These are phyloP conservation scores for Colletotrichum noveboracense DNA, from an alignment of 2,329 filamentous ascomycete genomes.

Conservation along the genomic window DNA sequence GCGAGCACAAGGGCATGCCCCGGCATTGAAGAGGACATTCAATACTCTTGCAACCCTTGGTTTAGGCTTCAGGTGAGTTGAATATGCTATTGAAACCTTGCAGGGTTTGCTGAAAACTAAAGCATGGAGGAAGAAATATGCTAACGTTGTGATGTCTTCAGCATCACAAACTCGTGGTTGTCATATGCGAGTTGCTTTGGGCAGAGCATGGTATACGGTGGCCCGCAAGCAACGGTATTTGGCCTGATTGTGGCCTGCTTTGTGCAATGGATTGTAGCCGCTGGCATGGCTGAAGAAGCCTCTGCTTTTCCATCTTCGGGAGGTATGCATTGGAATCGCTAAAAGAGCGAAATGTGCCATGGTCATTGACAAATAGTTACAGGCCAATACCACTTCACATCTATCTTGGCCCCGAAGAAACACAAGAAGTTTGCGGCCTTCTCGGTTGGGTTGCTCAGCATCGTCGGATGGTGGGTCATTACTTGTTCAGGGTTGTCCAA, in stretches of 20 bases:
- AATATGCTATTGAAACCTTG: neutral
- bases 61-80: neutral
- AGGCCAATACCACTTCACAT: conserved; percentile 26
- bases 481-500: conserved; percentile 26
- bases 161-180: conserved; percentile 25
- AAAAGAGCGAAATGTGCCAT: neutral
- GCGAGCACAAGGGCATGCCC: conserved; percentile 20
- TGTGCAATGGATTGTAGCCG: conserved; percentile 23
- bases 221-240: conserved; percentile 21
- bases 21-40: conserved; percentile 21
- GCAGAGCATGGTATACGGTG: conserved; percentile 15
- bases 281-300: conserved; percentile 22
- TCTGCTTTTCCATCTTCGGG: conserved; percentile 22
- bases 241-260: conserved; percentile 22
- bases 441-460: conserved; percentile 14
- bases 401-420: conserved; percentile 21
- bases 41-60: conserved; percentile 19
- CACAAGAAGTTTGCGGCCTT: conserved; percentile 20
- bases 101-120: neutral
- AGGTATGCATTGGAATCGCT: neutral
- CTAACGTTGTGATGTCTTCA: neutral
- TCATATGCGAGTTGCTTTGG: conserved; percentile 23
- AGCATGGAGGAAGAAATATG: neutral
- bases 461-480: conserved; percentile 24
- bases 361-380: neutral